A percentile compares a stretch with the other conserved stretches of the same genome.
phyloP scores from a whole-genome alignment of 805 yeast genomes.

The Blastobotrys peoriensis region DNA sequence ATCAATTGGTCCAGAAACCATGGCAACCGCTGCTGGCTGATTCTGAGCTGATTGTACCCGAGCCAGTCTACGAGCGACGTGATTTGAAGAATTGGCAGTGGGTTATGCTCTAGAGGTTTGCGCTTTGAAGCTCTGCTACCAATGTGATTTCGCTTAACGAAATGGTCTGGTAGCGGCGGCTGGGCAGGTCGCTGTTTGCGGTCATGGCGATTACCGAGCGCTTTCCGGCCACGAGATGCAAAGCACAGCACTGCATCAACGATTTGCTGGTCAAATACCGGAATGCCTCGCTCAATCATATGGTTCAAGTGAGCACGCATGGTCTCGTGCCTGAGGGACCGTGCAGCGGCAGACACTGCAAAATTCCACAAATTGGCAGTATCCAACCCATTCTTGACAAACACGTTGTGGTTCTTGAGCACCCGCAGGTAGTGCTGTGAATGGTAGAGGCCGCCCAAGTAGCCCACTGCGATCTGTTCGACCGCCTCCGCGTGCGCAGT shows the following conservation, averaged over 20 bases:
- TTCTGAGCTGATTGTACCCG: background rate
- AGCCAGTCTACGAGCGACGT: background rate
- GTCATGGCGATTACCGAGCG: background rate
- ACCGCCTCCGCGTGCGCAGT: background rate
- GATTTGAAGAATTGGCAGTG: background rate
- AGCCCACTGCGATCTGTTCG: background rate
- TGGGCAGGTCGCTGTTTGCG: background rate
- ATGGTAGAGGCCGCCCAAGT: background rate
- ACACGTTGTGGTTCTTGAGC: background rate
- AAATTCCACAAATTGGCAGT: background rate
- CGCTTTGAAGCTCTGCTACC: background rate
- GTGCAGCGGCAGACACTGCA: background rate
- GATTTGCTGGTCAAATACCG: background rate
- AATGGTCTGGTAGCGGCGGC: too few relatives aligned
- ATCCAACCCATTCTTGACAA: background rate
- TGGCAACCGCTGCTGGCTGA: background rate
- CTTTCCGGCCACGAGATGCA: background rate
- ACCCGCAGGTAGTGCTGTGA: background rate
- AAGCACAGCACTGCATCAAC: background rate
- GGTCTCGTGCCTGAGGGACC: background rate
- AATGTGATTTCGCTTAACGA: too few relatives aligned
- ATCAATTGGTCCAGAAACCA: background rate
- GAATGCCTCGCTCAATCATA: background rate
- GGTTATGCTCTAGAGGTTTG: background rate
- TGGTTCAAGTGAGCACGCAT: background rate